Base-by-base conservation (phyloP, 805 yeast species). In the Isabelozyma pseudorhagii region DNA sequence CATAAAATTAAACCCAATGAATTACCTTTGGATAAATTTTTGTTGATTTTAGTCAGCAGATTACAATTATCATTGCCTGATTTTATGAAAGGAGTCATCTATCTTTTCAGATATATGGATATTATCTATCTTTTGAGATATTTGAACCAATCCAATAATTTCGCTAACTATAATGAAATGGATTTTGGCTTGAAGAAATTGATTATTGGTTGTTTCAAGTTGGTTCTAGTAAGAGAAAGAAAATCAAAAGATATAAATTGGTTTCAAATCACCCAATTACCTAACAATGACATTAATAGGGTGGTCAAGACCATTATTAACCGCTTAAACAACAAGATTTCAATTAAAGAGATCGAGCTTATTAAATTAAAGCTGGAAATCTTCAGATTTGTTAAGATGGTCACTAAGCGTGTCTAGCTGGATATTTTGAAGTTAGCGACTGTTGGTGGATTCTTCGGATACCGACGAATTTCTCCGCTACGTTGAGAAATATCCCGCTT, bases 81-180 rank as follows among this genome's bases (percentile, higher is more conserved):
- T 52, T 74, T 74, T 54, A 64, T 74, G 66, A 71, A 69, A 50
- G 73, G 77, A 4, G 61, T 68, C 39, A 70, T 74, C 27, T 74
- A 74, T 53, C 61, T 74, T 43, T 74, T 74, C 61, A 63, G 79
- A 47, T 74, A 74, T 55, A 74, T 74, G 78, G 78, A 74, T 54
- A 71, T 74, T 42, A 68, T 74, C 46, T 74, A 74, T 57, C 64
- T 74, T 48, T 67, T 74, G 51, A 59, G 79, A 47, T 74, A 74
- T 53, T 66, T 74, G 49, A 74, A 74, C 52, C 79, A 74, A 55
- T 68, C 76, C 28, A 74, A 74, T 53, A 74, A 74, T 52, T 71
- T 65, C 50, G 77, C 74, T 31, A 71, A 69, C 54, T 71, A 69
- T 56, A 72, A 65, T 42, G 75, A 69, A 31, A 74, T 74, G 79